A percentile compares a stretch with the other conserved stretches of the same genome.
Conservation (phyloP, 2,329 filamentous ascomycete species). For the Diaporthe amygdali region DNA sequence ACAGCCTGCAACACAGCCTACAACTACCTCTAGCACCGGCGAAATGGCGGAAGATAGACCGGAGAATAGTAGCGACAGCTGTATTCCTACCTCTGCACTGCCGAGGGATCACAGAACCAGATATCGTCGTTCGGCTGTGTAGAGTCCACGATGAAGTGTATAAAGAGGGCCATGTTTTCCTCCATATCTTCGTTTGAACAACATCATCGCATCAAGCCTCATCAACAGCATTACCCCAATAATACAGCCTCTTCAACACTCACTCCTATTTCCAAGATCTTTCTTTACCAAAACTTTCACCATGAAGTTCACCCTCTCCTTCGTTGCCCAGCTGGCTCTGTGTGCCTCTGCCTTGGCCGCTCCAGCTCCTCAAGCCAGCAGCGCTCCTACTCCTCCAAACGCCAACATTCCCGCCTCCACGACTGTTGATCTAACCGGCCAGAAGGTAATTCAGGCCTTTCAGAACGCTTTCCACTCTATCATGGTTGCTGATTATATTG, state of each 20-base stretch:
- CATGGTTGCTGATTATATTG: not conserved
- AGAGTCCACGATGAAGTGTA: not conserved
- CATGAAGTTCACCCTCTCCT: not conserved
- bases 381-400: not conserved
- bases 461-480: not conserved
- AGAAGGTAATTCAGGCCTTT: not conserved
- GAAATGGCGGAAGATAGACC: not conserved
- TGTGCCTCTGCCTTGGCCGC: not conserved
- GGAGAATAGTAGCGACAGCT: not conserved
- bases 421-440: conserved; percentile 9
- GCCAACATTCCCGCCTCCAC: conserved; percentile 18
- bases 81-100: not conserved
- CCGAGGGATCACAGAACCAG: not conserved
- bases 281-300: not conserved
- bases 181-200: not conserved
- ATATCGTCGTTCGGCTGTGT: not conserved
- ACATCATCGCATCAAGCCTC: not conserved
- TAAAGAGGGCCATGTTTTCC: not conserved
- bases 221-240: not conserved
- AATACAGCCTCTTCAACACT: not conserved
- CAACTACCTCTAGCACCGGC: not conserved
- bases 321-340: not conserved
- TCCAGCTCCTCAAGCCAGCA: not conserved
- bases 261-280: not conserved
- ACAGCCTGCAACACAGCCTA: not conserved